A percentile compares a stretch with the other conserved stretches of the same genome.
Conservation (phyloP, 768 basidiomycete genomes). For the Agrocybe chaxingu region DNA sequence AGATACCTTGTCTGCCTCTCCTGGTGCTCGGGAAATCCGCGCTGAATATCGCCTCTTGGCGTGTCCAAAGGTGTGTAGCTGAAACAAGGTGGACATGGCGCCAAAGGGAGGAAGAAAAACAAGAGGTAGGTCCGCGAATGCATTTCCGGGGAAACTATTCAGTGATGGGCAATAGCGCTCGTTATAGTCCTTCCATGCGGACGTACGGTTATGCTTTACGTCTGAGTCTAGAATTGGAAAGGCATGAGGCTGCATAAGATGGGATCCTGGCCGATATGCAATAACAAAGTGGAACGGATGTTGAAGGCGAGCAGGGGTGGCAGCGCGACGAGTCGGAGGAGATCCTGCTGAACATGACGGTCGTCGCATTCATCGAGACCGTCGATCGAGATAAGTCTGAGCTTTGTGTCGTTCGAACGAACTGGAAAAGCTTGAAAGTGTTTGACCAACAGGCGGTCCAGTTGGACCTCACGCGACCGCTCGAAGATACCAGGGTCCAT, state of each 20-base stretch:
- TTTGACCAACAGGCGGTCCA: constrained; percentile 4
- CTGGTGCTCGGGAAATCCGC: too few species aligned
- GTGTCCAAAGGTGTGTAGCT: too few species aligned
- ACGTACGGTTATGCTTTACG: too few species aligned
- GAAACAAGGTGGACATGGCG: too few species aligned
- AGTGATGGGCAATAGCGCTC: too few species aligned
- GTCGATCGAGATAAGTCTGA: constrained; percentile 14
- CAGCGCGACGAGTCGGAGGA: constrained; percentile 3
- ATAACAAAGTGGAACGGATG: constrained; percentile 13
- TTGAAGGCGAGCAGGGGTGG: not conserved
- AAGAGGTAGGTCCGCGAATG: too few species aligned
- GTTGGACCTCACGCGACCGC: constrained; percentile 7
- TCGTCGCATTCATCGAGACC: constrained; percentile 16
- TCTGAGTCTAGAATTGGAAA: too few species aligned
- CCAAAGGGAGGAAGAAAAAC: too few species aligned
- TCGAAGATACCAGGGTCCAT: constrained; percentile 8
- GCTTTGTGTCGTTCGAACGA: not conserved
- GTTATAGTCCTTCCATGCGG: too few species aligned
- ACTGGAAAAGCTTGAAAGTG: not conserved
- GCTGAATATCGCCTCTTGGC: too few species aligned
- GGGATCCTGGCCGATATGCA: constrained; percentile 13
- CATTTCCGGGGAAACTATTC: too few species aligned
- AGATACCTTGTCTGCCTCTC: too few species aligned
- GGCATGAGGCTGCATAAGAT: not conserved
- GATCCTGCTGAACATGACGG: constrained; percentile 1